Evolutionary conservation across 2,329 filamentous ascomycete species (phyloP).

Genomic region (Trichoderma lentiforme): DNA sequence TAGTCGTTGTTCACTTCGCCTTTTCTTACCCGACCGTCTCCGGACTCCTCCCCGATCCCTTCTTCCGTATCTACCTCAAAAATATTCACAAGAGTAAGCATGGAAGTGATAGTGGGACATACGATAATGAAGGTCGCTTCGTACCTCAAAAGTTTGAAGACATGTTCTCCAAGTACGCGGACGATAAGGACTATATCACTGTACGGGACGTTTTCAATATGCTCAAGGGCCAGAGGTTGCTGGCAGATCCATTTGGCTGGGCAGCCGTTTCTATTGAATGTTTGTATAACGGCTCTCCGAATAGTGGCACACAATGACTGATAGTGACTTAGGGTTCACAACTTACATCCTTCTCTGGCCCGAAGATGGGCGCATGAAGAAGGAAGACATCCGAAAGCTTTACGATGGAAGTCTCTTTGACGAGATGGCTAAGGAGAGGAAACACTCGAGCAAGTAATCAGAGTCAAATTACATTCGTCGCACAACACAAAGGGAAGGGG

Average conservation of each 20-base stretch:
- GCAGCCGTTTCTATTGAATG: slow-evolving; percentile 24
- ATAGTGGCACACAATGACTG: background rate
- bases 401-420: slow-evolving; percentile 26
- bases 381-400: slow-evolving; percentile 45
- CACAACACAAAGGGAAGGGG: background rate
- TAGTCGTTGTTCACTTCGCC: slow-evolving; percentile 40
- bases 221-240: slow-evolving; percentile 39
- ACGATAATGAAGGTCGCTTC: slow-evolving; percentile 48
- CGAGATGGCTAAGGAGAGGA: slow-evolving; percentile 15
- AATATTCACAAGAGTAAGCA: slow-evolving; percentile 45
- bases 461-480: too few relatives aligned
- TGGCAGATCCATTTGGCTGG: slow-evolving; percentile 42
- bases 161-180: slow-evolving; percentile 47
- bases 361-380: slow-evolving; percentile 52
- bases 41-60: slow-evolving; percentile 36
- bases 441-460: background rate
- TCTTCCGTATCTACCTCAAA: slow-evolving; percentile 37
- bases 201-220: slow-evolving; percentile 35
- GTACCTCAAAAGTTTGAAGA: slow-evolving; percentile 49
- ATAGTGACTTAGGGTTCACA: slow-evolving; percentile 20
- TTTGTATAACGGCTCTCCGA: slow-evolving; percentile 15
- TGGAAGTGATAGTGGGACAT: slow-evolving; percentile 44
- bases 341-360: slow-evolving; percentile 52
- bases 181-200: slow-evolving; percentile 38
- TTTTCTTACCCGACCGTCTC: slow-evolving; percentile 45